Base-by-base conservation (phyloP, 2,329 filamentous ascomycete species). In the Sporothrix schenckii region DNA sequence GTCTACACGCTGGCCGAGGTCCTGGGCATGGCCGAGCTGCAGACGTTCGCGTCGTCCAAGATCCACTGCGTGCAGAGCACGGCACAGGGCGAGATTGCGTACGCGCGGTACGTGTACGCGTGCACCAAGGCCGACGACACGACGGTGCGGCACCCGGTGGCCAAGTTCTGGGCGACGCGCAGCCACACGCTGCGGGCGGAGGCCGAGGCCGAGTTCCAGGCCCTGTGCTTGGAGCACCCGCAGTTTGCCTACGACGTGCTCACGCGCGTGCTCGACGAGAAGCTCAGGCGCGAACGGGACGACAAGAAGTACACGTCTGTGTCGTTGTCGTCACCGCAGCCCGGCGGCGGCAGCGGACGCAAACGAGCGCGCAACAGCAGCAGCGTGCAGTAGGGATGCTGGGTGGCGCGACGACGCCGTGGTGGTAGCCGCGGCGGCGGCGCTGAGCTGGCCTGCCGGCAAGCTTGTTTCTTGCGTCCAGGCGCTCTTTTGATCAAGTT, bases 211-310 rank as follows among this genome's bases (percentile, higher is more conserved):
- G 92, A 96, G 81, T 97, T 97, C 86, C 89, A 90, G 79, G 80
- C 86, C 60, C 88, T 97, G 80, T 97, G 94, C 81, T 82, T 97
- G 78, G 92, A 97, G 81, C 93, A 90, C 78, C 94, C 94, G 21
- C 91, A 96, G 78, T 97, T 97, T 78, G 91, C 91, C 77, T 97
- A 94, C 82, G 94, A 97, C 80, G 92, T 98, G 70, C 87, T 97
- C 72, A 93, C 68, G 60, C 87, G 87, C 72, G 87, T 90, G 24
- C 79, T 89, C 78, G 87, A 89, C 81, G 85, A 89, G 77, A 89
- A 89, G 79, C 85, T 89, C 82, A 88, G 87, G 83, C 82, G 86
- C 74, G 87, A 89, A 76, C 83, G 83, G 76, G 86, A 82, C 80
- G 85, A 88, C 66, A 89, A 88, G 79, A 81, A 87, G 80, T 85